phyloP scores from a whole-genome alignment of 2,329 filamentous ascomycete genomes.

The Ophiostoma himal-ulmi region DNA sequence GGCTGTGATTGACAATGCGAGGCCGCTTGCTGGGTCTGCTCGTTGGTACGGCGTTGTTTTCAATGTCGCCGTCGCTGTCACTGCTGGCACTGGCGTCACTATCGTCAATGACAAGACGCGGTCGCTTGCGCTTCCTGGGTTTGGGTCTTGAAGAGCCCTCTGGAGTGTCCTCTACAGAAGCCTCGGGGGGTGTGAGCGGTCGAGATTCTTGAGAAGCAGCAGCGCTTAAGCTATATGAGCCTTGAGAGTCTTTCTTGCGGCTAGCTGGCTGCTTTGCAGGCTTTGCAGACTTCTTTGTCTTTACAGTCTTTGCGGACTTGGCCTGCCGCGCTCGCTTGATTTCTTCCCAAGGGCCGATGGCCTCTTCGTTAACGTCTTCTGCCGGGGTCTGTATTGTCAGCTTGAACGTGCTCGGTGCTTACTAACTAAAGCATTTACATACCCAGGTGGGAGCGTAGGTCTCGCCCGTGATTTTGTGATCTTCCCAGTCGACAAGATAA shows the following conservation, averaged over 20 bases:
- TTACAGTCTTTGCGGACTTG: neutral
- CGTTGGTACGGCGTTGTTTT: neutral
- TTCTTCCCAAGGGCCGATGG: slow-evolving; percentile 31
- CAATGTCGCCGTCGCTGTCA: slow-evolving; percentile 6
- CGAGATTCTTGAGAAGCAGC: neutral
- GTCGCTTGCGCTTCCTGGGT: neutral
- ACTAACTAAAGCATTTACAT: slow-evolving; percentile 24
- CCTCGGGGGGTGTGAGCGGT: neutral
- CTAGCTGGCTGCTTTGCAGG: neutral
- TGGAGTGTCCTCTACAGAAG: neutral
- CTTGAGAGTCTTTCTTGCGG: neutral
- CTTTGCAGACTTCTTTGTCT: neutral
- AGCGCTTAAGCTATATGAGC: neutral
- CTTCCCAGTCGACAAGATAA: slow-evolving; percentile 55
- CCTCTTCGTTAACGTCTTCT: slow-evolving; percentile 30
- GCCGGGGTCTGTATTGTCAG: slow-evolving; percentile 18
- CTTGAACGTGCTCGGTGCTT: too few relatives aligned
- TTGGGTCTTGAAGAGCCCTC: neutral
- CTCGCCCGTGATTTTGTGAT: slow-evolving; percentile 45
- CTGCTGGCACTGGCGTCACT: neutral
- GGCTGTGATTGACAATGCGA: neutral
- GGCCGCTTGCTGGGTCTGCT: neutral
- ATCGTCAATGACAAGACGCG: neutral
- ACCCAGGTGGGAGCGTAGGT: slow-evolving; percentile 49
- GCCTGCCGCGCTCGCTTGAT: slow-evolving; percentile 4